Evolutionary conservation across 1,284 basidiomycete species (phyloP), one percentile per base, ranked within the genome.

Genomic region (Lentinus polychrous): DNA sequence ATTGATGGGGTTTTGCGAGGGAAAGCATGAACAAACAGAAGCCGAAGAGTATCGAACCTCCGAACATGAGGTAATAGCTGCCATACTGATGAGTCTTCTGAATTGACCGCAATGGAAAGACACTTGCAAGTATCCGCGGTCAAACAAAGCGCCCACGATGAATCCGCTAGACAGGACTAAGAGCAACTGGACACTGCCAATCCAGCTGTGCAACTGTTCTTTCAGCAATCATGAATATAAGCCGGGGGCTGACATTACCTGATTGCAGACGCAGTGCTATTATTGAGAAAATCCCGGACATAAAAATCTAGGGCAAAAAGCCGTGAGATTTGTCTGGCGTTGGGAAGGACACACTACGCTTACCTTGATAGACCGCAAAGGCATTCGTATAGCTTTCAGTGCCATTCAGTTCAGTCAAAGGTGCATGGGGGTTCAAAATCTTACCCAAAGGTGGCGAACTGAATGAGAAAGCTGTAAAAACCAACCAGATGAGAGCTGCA

Each of bases 11-110:
- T 15, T 57, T 39, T 3, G 52, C 52, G 8, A 64, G 45, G 2
- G 61, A 63, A 12, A 59, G 48, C 60, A 64, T 63, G 48, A 64
- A 59, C 17, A 59, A 32, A n/a, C 42, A 43, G 31, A 27, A 27
- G n/a, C 20, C 42, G 3, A 40, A 5, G 17, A 40, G 22, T 3
- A 40, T 5, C 12, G 39, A 20, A 31, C 18, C 45, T 17, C 15
- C 15, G 31, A 5, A 8, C 2, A 31, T 18, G 22, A 50, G 36
- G 31, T 2, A 20, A n/a, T 43, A 31, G 27, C 23, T 33, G n/a
- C 8, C 12, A 43, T 14, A 23, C 5, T 27, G 4, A 18, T 43
- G 20, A 33, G 31, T n/a, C 8, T 24, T 31, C 23, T 8, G 15
- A 12, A 24, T 7, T 27, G 14, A 24, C 6, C 8, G 31, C n/a